Evolutionary conservation across 306 rosid species (phyloP), one percentile per base, ranked within the genome.

Genomic region (Macrotyloma uniflorum): DNA sequence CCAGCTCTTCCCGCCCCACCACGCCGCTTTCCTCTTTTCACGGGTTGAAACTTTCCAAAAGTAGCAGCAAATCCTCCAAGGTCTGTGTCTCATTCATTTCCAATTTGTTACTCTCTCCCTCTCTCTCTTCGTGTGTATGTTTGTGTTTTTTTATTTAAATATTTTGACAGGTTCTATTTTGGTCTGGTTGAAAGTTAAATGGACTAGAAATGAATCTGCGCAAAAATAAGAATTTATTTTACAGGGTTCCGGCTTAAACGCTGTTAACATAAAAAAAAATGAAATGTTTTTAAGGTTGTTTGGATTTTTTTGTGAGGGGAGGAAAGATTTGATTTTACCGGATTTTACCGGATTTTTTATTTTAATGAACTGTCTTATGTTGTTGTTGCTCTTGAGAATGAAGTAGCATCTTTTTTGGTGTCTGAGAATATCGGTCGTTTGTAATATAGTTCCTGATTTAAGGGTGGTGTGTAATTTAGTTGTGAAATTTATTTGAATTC

Each of bases 51-150:
- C 78, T 86, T 2, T 83, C 86, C 5, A 86, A 70, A 83, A 86
- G 89, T 79, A 58, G 62, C 63, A 86, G 85, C 86, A 86, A 79
- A 55, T 86, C 89, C 0, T 83, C 86, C 9, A 86, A 79, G 89
- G 89, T 86, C 67, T 22, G 54, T 67, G 45, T 79, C 26, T 74
- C 72, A 40, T 50, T 55, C 20, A 24, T 50, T 68, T 47, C 61
- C 49, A 58, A 46, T 62, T 55, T 35, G 11, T 43, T 62, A 57
- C 66, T 62, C 22, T 35, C 35, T 45, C 6, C 26, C 18, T 35
- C 33, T 63, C 43, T 59, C 19, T 7, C 19, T 0, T 16, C n/a
- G 6, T 32, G 14, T 38, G 30, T 66, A 0, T 22, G 19, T 70
- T 0, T 68, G 4, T 57, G 2, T 42, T 20, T 45, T n/a, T n/a